phyloP scores from a whole-genome alignment of 1,284 basidiomycete species.

The Sanghuangporus sanghuang region DNA sequence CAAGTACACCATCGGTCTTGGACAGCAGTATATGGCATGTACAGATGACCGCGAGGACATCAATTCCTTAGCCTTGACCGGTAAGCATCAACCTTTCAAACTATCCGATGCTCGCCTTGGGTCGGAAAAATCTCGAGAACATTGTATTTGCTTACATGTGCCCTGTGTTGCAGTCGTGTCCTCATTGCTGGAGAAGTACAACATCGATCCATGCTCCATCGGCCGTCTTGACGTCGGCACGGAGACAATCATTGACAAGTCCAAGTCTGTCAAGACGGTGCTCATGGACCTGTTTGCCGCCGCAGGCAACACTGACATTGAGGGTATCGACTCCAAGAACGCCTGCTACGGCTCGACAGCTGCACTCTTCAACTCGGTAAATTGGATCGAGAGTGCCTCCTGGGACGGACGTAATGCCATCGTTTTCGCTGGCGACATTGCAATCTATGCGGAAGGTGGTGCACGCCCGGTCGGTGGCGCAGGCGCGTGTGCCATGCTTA shows the following conservation, averaged over 20 bases:
- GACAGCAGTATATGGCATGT: conserved; percentile 97
- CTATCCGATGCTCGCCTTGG: conserved; percentile 7
- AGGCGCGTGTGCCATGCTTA: conserved; percentile 90
- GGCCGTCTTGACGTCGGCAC: conserved; percentile 98
- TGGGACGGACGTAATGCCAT: conserved; percentile 99
- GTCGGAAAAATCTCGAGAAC: neutral
- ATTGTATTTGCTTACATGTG: neutral
- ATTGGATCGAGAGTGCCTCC: conserved; percentile 95
- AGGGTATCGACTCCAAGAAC: conserved; percentile 99
- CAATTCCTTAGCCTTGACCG: conserved; percentile 95
- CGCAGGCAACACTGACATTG: conserved; percentile 94
- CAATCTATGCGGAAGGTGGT: conserved; percentile 94
- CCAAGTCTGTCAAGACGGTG: conserved; percentile 97
- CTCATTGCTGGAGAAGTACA: conserved; percentile 89
- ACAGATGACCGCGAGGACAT: conserved; percentile 98
- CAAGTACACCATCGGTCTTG: conserved; percentile 99
- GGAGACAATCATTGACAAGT: conserved; percentile 99
- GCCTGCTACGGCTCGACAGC: conserved; percentile 99
- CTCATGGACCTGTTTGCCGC: conserved; percentile 96
- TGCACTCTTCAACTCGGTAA: conserved; percentile 95
- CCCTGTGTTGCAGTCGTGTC: conserved; percentile 55
- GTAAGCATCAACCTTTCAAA: conserved; percentile 44
- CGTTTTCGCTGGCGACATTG: conserved; percentile 96
- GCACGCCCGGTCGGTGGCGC: conserved; percentile 97
- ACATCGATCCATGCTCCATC: conserved; percentile 94